Percentiles rank a stretch among this genome's conserved stretches.
These are phyloP conservation scores for Nemania abortiva DNA, from an alignment of 2,329 filamentous ascomycete genomes.

Conservation along the genomic window DNA sequence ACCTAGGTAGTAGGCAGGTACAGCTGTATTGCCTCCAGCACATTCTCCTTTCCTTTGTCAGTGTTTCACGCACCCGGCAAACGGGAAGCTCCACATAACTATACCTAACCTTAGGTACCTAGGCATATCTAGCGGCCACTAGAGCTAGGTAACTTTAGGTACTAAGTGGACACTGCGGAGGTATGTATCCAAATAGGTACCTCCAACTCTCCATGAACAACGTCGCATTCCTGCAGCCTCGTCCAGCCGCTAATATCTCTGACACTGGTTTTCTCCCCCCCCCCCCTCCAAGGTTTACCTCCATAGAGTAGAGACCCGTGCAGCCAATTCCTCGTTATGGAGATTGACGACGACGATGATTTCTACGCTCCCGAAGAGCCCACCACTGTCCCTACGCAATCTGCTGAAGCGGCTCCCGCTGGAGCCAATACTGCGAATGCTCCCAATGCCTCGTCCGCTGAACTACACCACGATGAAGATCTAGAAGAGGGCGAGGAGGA, in stretches of 20 bases:
- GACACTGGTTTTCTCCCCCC: background rate
- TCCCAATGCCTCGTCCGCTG: conserved; percentile 33
- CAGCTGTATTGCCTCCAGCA: no score
- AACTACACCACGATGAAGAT: conserved; percentile 61
- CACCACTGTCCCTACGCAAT: conserved; percentile 42
- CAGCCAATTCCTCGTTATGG: conserved; percentile 60
- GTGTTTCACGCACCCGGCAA: no score
- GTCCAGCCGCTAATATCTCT: background rate
- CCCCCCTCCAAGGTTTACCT: no score
- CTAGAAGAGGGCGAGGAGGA: conserved; percentile 74
- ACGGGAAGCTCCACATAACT: no score
- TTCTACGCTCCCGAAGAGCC: conserved; percentile 73
- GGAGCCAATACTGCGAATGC: conserved; percentile 16
- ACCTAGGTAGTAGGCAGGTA: background rate
- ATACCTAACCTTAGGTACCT: no score
- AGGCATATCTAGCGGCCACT: no score
- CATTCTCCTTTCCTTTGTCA: no score
- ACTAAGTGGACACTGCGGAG: background rate
- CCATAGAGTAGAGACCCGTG: background rate
- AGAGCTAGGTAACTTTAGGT: no score
- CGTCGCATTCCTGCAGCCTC: background rate
- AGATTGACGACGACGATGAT: conserved; percentile 76
- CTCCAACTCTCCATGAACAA: background rate
- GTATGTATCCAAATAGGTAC: background rate
- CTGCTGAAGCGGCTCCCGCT: conserved; percentile 24